Percentiles rank a stretch among this genome's conserved stretches.
phyloP scores from a whole-genome alignment of 345 rosid genomes.

The Litchi chinensis region DNA sequence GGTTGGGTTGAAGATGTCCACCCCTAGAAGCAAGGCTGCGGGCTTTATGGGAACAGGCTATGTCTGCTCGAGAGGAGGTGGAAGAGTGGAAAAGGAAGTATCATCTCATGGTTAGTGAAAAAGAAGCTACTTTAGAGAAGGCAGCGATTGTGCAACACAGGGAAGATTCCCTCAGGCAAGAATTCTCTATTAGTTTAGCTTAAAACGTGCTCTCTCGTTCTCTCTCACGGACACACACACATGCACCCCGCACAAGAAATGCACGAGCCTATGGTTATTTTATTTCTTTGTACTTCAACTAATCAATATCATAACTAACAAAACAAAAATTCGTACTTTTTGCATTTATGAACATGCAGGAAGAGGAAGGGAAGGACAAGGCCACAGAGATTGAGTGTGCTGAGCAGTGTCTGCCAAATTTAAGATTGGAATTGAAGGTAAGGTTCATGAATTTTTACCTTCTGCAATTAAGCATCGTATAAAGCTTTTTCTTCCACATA shows the following conservation, averaged over 20 bases:
- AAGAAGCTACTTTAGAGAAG: no score
- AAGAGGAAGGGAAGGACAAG: slow-evolving; percentile 76
- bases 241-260: neutral
- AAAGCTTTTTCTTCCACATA: neutral
- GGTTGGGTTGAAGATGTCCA: no score
- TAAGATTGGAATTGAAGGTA: slow-evolving; percentile 89
- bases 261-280: neutral
- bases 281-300: neutral
- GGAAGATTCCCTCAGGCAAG: slow-evolving; percentile 86
- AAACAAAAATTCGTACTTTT: neutral
- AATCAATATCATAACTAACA: neutral
- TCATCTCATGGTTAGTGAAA: no score
- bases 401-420: slow-evolving; percentile 74
- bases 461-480: neutral
- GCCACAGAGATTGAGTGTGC: slow-evolving; percentile 63
- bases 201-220: slow-evolving; percentile 55
- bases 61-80: no score
- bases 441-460: slow-evolving; percentile 19
- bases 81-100: no score
- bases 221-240: neutral
- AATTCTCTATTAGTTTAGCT: slow-evolving; percentile 58
- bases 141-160: no score
- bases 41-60: no score
- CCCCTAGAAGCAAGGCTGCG: no score
- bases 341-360: slow-evolving; percentile 52